Evolutionary conservation across 129 eudicot genomes (phyloP), one percentile per base, ranked within the genome.

Genomic region (Heracleum sosnowskyi): DNA sequence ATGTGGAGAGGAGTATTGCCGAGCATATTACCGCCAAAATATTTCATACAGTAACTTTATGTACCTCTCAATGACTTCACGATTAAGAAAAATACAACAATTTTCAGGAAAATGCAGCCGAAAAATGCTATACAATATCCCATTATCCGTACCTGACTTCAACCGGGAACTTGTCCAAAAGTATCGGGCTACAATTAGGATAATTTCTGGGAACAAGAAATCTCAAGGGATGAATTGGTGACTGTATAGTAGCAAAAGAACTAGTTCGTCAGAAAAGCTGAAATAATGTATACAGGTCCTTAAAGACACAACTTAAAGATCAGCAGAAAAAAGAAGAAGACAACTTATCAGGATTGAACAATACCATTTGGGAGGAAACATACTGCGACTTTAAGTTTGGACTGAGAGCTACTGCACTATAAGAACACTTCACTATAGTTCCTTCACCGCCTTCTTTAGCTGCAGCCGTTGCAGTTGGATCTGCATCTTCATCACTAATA

Each of bases 191-290:
- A 83, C 90, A 90, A 86, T 86, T 87, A 66, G 99, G 97, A 79
- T 95, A 95, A 83, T 90, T 90, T 55, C 81, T 86, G 69, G 99
- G 99, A 78, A 95, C 87, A 35, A 90, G 96, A 89, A 95, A 86
- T 51, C 97, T 85, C 45, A 95, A 85, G 34, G 99, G 99, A 77
- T 95, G 99, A 82, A 94, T 94, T 53, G 97, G 98, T 71, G 97
- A 88, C 98, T 94, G 90, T 86, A 88, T 51, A 77, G 26, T 42
- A 39, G n/a, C 62, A 24, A 60, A 82, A 64, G 47, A 64, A 42
- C n/a, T 29, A 9, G 35, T 37, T 51, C 63, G 68, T 55, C 71
- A 51, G 47, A 49, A 31, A 17, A 39, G 2, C 20, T 45, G 15
- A 62, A 37, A 29, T 34, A 12, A 64, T 64, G 70, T 39, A 29